phyloP scores from a whole-genome alignment of 495 filamentous ascomycete genomes.

The Entonaema liquescens region DNA sequence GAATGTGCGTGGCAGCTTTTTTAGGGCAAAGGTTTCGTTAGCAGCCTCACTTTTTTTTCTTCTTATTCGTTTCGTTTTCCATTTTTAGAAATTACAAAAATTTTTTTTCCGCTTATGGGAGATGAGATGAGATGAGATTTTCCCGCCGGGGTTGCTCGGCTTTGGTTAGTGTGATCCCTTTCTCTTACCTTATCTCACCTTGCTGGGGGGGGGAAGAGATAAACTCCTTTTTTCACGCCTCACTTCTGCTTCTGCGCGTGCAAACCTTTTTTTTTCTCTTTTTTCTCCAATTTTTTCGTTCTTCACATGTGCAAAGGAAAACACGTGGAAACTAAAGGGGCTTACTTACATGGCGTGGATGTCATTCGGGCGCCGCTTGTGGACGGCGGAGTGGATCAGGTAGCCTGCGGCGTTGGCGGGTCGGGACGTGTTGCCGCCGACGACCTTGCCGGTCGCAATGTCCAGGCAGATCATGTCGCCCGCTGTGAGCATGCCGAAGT shows the following conservation, averaged over 20 bases:
- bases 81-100: neutral
- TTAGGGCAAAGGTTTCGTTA: conserved; percentile 7
- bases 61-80: neutral
- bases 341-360: conserved; percentile 38
- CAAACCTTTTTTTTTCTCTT: neutral
- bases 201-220: neutral
- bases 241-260: neutral
- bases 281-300: neutral
- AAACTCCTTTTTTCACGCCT: neutral
- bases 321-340: neutral
- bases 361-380: conserved; percentile 60
- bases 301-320: neutral
- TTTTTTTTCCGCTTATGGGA: neutral
- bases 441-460: conserved; percentile 60
- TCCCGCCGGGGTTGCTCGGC: neutral
- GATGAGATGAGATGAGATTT: neutral
- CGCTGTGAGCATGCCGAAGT: conserved; percentile 64
- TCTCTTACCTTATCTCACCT: neutral
- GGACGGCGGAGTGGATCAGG: conserved; percentile 69
- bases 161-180: neutral
- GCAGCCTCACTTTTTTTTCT: conserved; percentile 8
- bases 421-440: conserved; percentile 55
- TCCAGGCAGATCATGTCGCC: conserved; percentile 66
- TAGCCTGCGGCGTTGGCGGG: conserved; percentile 74
- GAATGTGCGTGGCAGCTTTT: conserved; percentile 62